Evolutionary conservation across 345 rosid species (phyloP), one percentile per base, ranked within the genome.

Genomic region (Trapa bicornis): DNA sequence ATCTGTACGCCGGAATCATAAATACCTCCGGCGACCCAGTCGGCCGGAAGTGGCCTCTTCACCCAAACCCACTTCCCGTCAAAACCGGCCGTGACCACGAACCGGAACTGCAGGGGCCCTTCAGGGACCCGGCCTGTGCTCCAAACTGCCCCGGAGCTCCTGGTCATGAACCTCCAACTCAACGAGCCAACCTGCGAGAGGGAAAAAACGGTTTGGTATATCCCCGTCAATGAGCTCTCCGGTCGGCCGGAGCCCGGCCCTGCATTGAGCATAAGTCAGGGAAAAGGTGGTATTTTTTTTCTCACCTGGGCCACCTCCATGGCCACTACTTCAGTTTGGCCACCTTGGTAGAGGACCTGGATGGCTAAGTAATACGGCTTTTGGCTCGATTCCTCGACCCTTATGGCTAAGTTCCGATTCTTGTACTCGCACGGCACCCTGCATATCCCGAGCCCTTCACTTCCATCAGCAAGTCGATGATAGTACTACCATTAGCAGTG

Each of bases 1-100:
- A 94, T 91, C 37, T 89, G 97, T 36, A 91, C 73, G 14, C 96
- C 96, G 0, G 96, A 60, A 65, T 91, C 92, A 64, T 94, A 90
- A 1, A 71, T 52, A 47, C 69, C 72, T 0, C 97, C 95, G 6
- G 72, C 32, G 69, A 81, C 80, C 97, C 97, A 91, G 17, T 80
- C 80, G 0, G 77, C 85, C 0, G 99, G 97, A 62, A 94, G 91
- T 50, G 82, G 95, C 29, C 62, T 80, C 71, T 77, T 57, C 1
- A 96, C 85, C 97, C 91, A 91, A 54, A 87, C 64, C 88, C 82
- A 80, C 67, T 88, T 89, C 14, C 99, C 97, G 66, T 94, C 99
- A 15, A 73, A 94, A 14, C 99, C 99, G 0, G 84, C 74, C 0
- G 97, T 94, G 0, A 91, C 82, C 41, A 91, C 80, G 54, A 94